A percentile compares a stretch with the other conserved stretches of the same genome.
Conservation (phyloP, 768 basidiomycete species). For the Amanita rubescens region DNA sequence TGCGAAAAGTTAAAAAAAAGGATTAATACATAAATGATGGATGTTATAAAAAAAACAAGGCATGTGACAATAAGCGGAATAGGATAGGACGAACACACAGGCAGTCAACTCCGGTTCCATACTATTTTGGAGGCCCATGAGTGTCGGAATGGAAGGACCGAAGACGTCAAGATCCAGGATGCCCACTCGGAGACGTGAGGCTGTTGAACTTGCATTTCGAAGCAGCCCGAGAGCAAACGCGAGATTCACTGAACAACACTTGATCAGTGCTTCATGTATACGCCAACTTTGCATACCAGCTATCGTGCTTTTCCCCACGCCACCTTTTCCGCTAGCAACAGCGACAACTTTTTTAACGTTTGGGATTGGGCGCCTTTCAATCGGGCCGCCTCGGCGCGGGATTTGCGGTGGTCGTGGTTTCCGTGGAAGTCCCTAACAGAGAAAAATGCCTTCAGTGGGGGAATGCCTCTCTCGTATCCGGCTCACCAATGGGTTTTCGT, state of each 20-base stretch:
- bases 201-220: slow-evolving; percentile 21
- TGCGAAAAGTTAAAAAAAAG: slow-evolving; percentile 17
- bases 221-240: slow-evolving; percentile 63
- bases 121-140: slow-evolving; percentile 79
- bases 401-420: slow-evolving; percentile 39
- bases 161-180: slow-evolving; percentile 94
- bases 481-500: slow-evolving; percentile 6
- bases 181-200: slow-evolving; percentile 58
- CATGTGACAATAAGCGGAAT: not conserved
- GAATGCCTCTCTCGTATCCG: not conserved
- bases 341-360: slow-evolving; percentile 77
- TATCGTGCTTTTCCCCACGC: slow-evolving; percentile 92
- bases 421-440: slow-evolving; percentile 1
- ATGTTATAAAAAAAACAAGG: not conserved
- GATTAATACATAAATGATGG: not conserved
- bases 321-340: slow-evolving; percentile 92
- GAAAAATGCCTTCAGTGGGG: not conserved
- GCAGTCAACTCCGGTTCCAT: slow-evolving; percentile 74
- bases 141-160: slow-evolving; percentile 87
- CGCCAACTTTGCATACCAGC: slow-evolving; percentile 48
- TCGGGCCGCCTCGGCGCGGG: slow-evolving; percentile 47
- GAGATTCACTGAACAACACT: slow-evolving; percentile 54
- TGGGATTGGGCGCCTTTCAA: slow-evolving; percentile 50
- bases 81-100: slow-evolving; percentile 33
- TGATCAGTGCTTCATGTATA: not conserved